These are phyloP conservation scores for Metarhizium humberi DNA, from an alignment of 2,329 filamentous ascomycete genomes.

Conservation along the genomic window DNA sequence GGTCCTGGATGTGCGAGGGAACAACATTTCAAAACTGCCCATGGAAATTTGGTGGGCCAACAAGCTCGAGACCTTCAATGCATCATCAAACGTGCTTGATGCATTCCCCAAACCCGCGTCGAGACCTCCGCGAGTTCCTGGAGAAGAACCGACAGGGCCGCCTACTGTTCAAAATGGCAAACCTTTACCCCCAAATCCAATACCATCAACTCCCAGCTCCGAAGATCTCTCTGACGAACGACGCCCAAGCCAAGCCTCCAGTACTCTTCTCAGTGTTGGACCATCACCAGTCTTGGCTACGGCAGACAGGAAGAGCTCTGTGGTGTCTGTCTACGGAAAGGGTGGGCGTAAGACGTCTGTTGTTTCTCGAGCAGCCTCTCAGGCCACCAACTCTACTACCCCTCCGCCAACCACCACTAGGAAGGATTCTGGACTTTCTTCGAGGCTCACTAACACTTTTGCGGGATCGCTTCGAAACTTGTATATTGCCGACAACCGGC, in stretches of 20 bases:
- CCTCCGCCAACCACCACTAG: constrained; percentile 47
- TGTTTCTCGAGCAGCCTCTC: constrained; percentile 53
- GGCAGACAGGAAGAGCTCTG: constrained; percentile 67
- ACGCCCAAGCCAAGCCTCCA: constrained; percentile 77
- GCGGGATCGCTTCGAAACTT: constrained; percentile 75
- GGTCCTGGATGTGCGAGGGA: constrained; percentile 81
- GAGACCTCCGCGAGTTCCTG: constrained; percentile 53
- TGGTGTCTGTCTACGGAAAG: constrained; percentile 71
- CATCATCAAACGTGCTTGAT: constrained; percentile 88
- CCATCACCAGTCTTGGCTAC: constrained; percentile 56
- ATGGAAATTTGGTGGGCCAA: constrained; percentile 95
- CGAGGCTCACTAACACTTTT: constrained; percentile 76
- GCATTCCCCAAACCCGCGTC: constrained; percentile 81
- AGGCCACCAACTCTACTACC: constrained; percentile 33
- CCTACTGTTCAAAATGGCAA: constrained; percentile 29
- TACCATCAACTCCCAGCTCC: constrained; percentile 58
- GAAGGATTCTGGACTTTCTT: constrained; percentile 85
- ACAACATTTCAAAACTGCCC: constrained; percentile 83
- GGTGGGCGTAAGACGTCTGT: constrained; percentile 79
- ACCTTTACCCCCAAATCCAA: constrained; percentile 28
- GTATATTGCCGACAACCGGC: constrained; percentile 84
- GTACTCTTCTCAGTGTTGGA: constrained; percentile 64
- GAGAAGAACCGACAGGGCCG: constrained; percentile 31
- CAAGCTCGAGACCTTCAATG: constrained; percentile 82
- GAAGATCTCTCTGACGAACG: constrained; percentile 67